phyloP scores from a whole-genome alignment of 306 rosid genomes.

The Cucumis hystrix region DNA sequence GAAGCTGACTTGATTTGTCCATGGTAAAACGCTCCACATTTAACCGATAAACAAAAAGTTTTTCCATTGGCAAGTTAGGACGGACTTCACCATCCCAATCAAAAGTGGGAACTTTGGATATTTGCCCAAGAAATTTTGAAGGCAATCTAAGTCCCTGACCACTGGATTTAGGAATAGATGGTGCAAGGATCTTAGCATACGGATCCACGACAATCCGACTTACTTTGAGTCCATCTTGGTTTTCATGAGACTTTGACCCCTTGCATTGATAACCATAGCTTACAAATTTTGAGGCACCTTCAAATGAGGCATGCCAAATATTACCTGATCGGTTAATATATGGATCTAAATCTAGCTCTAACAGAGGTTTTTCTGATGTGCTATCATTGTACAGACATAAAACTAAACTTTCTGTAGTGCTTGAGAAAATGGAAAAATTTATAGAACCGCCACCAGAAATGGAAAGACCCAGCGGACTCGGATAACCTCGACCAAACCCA shows the following conservation, averaged over 20 bases:
- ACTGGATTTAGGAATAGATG: slow-evolving; percentile 14
- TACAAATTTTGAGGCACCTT: slow-evolving; percentile 33
- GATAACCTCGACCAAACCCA: slow-evolving; percentile 50
- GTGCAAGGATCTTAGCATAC: slow-evolving; percentile 53
- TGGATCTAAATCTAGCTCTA: slow-evolving; percentile 86
- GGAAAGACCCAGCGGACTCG: slow-evolving; percentile 62
- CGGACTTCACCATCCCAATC: slow-evolving; percentile 52
- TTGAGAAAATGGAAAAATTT: slow-evolving; percentile 64
- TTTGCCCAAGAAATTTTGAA: slow-evolving; percentile 38
- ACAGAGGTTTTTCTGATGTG: slow-evolving; percentile 42
- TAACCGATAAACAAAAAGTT: slow-evolving; percentile 56
- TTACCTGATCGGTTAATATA: slow-evolving; percentile 78
- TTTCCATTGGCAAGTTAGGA: slow-evolving; percentile 42
- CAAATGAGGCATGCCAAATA: slow-evolving; percentile 73
- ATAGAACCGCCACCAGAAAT: slow-evolving; percentile 44
- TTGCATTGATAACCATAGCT: slow-evolving; percentile 63
- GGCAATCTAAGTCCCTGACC: neutral
- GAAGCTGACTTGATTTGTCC: slow-evolving; percentile 52
- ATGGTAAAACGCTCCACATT: slow-evolving; percentile 50
- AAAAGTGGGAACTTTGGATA: slow-evolving; percentile 53
- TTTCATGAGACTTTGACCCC: slow-evolving; percentile 16
- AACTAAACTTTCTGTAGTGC: slow-evolving; percentile 53
- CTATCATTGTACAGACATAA: slow-evolving; percentile 61
- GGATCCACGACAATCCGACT: slow-evolving; percentile 54
- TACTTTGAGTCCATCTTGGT: slow-evolving; percentile 8